Evolutionary conservation across 169 alveolate species (phyloP).

Genomic region (Eimeria praecox): DNA sequence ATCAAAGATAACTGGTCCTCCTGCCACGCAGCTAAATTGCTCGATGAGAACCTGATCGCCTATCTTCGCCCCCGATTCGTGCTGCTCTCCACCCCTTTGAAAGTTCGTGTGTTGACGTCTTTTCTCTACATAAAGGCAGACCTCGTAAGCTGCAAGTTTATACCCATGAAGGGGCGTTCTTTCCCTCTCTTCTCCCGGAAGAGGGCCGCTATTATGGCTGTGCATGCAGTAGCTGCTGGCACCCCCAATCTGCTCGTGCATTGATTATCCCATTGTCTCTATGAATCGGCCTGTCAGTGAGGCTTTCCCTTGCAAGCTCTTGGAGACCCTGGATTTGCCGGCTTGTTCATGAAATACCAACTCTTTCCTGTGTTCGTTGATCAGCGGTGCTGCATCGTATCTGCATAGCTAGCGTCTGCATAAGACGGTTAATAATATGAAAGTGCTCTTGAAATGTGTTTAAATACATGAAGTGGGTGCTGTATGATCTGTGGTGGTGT

Average conservation of each 20-base stretch:
- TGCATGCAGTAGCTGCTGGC: too few relatives aligned
- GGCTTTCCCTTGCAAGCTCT: too few relatives aligned
- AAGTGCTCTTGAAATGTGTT: neutral
- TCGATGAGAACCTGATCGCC: conserved; percentile 86
- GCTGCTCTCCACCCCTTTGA: conserved; percentile 90
- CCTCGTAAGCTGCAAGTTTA: conserved; percentile 82
- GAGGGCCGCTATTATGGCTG: too few relatives aligned
- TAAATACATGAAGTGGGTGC: neutral
- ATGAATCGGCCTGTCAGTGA: too few relatives aligned
- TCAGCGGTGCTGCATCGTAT: too few relatives aligned
- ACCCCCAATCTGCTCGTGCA: too few relatives aligned
- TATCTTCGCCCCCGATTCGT: conserved; percentile 89
- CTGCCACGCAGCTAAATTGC: conserved; percentile 90
- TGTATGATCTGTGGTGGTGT: neutral
- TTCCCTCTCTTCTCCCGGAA: too few relatives aligned
- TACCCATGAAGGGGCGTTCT: neutral
- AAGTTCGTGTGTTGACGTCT: conserved; percentile 89
- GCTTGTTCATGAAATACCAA: too few relatives aligned
- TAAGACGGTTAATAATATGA: neutral
- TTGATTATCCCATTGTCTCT: too few relatives aligned
- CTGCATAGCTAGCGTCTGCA: neutral
- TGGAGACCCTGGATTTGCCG: too few relatives aligned
- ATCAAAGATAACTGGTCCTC: conserved; percentile 91
- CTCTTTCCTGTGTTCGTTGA: too few relatives aligned
- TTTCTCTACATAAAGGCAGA: conserved; percentile 88